Base-by-base conservation (phyloP, 768 basidiomycete species). In the Boletus sp. region DNA sequence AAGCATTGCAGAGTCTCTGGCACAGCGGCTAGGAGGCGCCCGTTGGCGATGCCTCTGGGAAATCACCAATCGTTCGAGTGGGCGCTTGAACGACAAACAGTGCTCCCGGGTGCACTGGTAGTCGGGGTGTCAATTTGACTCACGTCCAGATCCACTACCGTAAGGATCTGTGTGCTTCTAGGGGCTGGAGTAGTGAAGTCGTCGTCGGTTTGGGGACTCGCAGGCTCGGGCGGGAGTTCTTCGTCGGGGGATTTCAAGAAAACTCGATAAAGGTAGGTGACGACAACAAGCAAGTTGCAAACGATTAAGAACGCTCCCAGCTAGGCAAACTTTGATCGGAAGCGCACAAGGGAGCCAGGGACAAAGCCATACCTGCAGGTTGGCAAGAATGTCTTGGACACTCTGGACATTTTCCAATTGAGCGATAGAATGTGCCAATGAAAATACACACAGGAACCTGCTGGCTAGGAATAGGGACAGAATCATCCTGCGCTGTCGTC, bases 401-500 rank as follows among this genome's bases (percentile, higher is more conserved):
- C 4, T 41, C 29, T 7, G 41, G 4, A 3, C 2, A 7, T 5
- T 15, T 13, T 40, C 10, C 14, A 47, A 6, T 21, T 47, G 44
- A 5, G 34, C 7, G 5, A 60, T 21, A 10, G 42, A 43, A 5
- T 43, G 35, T 38, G 35, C 29, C 40, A 55, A 2, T 8, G 62
- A 53, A 37, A 38, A 44, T 10, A 15, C 0, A 4, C 46, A 64
- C n/a, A 60, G 8, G 41, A 55, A 45, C 13, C 40, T 45, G 49
- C 56, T 64, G 4, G 49, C 7, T 3, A 62, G 27, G 23, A 64
- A 64, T 19, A 57, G 37, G 30, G 32, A 53, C 15, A 64, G n/a
- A 27, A 58, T 46, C 63, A 64, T 64, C 30, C 46, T 51, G 37
- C 50, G 62, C 23, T 61, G 59, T 38, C 54, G 19, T 33, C 6